Conservation (phyloP, 148 eudicot genomes). For the Vaccinium vitisidaea region DNA sequence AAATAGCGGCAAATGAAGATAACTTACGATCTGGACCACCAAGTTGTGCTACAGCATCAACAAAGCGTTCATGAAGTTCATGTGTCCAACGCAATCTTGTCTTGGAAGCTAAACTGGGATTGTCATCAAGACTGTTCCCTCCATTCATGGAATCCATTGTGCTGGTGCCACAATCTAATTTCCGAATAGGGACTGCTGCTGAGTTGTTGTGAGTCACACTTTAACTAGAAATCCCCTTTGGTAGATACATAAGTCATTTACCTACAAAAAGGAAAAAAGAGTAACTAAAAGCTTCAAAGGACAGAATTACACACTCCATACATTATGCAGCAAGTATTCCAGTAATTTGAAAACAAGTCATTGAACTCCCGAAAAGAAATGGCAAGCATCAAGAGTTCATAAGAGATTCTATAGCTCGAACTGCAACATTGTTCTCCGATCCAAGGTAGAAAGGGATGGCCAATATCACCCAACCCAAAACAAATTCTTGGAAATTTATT, state of each 20-base stretch:
- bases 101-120: conserved; percentile 48
- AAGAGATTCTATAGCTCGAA: neutral
- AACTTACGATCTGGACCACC: conserved; percentile 73
- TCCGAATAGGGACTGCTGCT: conserved; percentile 16
- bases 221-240: conserved; percentile 23
- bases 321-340: neutral
- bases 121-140: conserved; percentile 30
- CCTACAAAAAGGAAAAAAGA: conserved; percentile 13
- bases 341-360: neutral
- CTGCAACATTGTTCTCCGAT: neutral
- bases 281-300: neutral
- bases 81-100: conserved; percentile 69
- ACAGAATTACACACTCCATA: neutral
- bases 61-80: conserved; percentile 70
- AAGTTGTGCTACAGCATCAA: conserved; percentile 68
- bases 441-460: neutral
- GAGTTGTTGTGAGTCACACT: conserved; percentile 23
- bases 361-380: conserved; percentile 14
- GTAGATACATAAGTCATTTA: conserved; percentile 25
- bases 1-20: neutral
- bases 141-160: conserved; percentile 29
- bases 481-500: neutral
- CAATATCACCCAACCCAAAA: neutral
- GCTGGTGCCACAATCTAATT: conserved; percentile 24
- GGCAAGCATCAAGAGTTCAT: neutral